These are phyloP conservation scores for Boletus vinaceobasis DNA, from an alignment of 768 basidiomycete genomes.

Conservation along the genomic window DNA sequence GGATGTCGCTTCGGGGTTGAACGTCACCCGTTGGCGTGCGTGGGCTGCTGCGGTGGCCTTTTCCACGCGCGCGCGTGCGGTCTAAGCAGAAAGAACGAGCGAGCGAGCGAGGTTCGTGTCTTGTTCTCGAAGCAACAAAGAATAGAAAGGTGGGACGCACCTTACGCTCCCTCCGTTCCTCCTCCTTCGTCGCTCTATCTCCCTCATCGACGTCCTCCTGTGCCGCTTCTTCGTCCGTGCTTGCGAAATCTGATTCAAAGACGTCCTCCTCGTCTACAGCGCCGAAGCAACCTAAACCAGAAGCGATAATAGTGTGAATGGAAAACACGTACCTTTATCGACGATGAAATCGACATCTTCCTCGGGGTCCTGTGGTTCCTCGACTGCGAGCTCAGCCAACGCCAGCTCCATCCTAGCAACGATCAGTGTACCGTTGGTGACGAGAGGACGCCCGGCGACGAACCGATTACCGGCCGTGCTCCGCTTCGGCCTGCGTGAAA, in stretches of 20 bases:
- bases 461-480: constrained; percentile 81
- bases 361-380: constrained; percentile 55
- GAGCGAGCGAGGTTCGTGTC: no score
- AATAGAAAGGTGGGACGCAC: constrained; percentile 2
- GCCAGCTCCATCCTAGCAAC: constrained; percentile 68
- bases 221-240: constrained; percentile 67
- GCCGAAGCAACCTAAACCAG: not conserved
- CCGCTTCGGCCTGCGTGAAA: constrained; percentile 57
- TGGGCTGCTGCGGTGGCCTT: constrained; percentile 65
- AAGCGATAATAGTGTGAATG: not conserved
- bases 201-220: constrained; percentile 53
- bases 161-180: constrained; percentile 48
- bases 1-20: constrained; percentile 50
- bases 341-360: constrained; percentile 72
- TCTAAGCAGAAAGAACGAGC: constrained; percentile 33
- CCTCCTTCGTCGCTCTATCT: constrained; percentile 56
- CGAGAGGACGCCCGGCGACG: constrained; percentile 6
- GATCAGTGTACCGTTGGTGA: constrained; percentile 3
- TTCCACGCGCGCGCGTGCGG: constrained; percentile 53
- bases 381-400: constrained; percentile 52
- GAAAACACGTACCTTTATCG: constrained; percentile 49
- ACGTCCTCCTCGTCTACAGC: constrained; percentile 72
- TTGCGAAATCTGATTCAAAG: constrained; percentile 82
- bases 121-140: not conserved
- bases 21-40: constrained; percentile 61